phyloP scores from a whole-genome alignment of 331 rosid genomes.

The Erythrophleum ivorense region DNA sequence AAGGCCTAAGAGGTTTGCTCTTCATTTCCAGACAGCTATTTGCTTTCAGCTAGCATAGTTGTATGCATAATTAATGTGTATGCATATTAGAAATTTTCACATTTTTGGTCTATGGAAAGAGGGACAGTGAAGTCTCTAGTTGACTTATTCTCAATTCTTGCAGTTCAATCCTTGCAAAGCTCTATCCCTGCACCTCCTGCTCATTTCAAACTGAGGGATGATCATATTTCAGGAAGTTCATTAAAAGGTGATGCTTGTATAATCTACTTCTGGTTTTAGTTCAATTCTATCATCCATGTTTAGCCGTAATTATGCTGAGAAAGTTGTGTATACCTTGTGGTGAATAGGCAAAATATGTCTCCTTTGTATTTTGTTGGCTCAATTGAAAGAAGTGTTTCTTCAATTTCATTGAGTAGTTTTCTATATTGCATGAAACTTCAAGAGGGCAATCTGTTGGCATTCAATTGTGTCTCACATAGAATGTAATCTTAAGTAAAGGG shows the following conservation, averaged over 20 bases:
- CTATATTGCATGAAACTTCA: neutral
- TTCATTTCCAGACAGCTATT: neutral
- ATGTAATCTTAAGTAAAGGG: conserved; percentile 17
- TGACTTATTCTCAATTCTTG: conserved; percentile 39
- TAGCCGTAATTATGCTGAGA: conserved; percentile 30
- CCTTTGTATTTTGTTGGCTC: conserved; percentile 5
- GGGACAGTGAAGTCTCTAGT: conserved; percentile 12
- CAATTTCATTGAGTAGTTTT: conserved; percentile 11
- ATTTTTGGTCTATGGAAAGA: conserved; percentile 23
- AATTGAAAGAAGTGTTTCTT: neutral
- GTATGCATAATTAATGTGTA: conserved; percentile 1
- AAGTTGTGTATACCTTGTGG: conserved; percentile 13
- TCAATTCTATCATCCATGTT: conserved; percentile 2
- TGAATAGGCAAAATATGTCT: neutral
- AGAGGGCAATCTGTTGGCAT: conserved; percentile 20
- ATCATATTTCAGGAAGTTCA: conserved; percentile 93
- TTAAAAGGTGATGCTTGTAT: conserved; percentile 71
- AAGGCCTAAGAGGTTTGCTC: neutral
- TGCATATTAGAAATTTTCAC: conserved; percentile 9
- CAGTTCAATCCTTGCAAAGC: conserved; percentile 87
- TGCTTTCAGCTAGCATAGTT: conserved; percentile 19
- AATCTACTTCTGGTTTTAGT: conserved; percentile 20
- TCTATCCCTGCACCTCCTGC: conserved; percentile 97
- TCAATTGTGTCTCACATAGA: conserved; percentile 27
- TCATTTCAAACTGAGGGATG: conserved; percentile 87